Base-by-base conservation (phyloP, 169 alveolate genomes). In the Miamiensis avidus region DNA sequence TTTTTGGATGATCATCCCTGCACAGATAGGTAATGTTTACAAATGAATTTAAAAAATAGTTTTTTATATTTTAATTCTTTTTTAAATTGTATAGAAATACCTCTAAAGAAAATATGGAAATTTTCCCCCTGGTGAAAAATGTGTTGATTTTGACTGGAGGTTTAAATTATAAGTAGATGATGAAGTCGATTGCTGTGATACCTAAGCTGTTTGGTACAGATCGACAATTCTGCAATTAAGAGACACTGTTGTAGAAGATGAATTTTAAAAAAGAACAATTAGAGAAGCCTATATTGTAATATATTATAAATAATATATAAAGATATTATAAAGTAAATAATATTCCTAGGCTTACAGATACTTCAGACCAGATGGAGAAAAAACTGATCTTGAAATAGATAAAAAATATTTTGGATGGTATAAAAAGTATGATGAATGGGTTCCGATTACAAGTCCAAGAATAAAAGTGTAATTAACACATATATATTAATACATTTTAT, bases 141-240 rank as follows among this genome's bases (percentile, higher is more conserved):
- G 95, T 30, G 83, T 25, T 76, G 95, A 93, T 77, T 74, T 88
- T 82, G 95, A 93, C 30, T 93, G 95, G 96, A 87, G 91, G 84
- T 30, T 30, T 75, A 82, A 89, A 65, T 73, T 93, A 72, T 78
- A 93, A 85, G 87, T 78, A 84, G 93, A 87, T 31, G 95, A 93
- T 65, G 69, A 87, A 25, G 29, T 93, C n/a, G 96, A 93, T 83
- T 85, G 95, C 31, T 83, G 76, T 73, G 94, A 93, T 72, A 76
- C 81, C 27, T 75, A 75, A 28, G 31, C 34, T 72, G 75, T 79
- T 25, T 89, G 89, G 89, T 83, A 83, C 29, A 79, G 76, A 20
- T 84, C 89, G 15, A 85, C 89, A 0, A 69, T 49, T 20, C 33
- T 89, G 4, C 79, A 84, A 26, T 49, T 29, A 0, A 84, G 84